Evolutionary conservation across 306 rosid genomes (phyloP).

Genomic region (Vigna hirtella): DNA sequence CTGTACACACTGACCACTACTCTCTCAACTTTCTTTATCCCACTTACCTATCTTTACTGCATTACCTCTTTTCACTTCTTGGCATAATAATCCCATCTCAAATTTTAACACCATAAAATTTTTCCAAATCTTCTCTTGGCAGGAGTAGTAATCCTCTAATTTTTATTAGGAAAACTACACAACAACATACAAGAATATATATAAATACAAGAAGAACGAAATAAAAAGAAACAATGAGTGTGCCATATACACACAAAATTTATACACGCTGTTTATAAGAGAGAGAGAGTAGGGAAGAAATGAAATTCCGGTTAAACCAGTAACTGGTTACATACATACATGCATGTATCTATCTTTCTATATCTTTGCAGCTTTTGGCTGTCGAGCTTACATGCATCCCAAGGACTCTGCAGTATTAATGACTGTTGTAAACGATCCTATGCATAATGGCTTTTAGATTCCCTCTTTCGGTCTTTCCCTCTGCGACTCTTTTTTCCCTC

Average conservation of each 20-base stretch:
- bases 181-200: too few species aligned
- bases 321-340: background rate
- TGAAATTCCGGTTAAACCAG: constrained; percentile 11
- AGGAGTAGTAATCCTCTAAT: too few species aligned
- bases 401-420: constrained; percentile 51
- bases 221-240: background rate
- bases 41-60: background rate
- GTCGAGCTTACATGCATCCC: constrained; percentile 46
- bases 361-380: constrained; percentile 56
- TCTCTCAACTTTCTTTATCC: constrained; percentile 14
- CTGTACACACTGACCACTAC: constrained; percentile 43
- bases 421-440: constrained; percentile 42
- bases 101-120: background rate
- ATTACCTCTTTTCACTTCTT: background rate
- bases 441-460: constrained; percentile 50
- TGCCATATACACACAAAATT: background rate
- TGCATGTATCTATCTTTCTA: background rate
- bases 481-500: constrained; percentile 45
- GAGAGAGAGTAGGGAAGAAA: background rate
- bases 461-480: constrained; percentile 42
- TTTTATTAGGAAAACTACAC: too few species aligned
- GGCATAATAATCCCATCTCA: background rate
- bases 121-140: background rate
- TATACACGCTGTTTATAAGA: background rate
- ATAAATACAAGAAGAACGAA: background rate